phyloP scores from a whole-genome alignment of 106 monocot species.

The Gastrodia elata region DNA sequence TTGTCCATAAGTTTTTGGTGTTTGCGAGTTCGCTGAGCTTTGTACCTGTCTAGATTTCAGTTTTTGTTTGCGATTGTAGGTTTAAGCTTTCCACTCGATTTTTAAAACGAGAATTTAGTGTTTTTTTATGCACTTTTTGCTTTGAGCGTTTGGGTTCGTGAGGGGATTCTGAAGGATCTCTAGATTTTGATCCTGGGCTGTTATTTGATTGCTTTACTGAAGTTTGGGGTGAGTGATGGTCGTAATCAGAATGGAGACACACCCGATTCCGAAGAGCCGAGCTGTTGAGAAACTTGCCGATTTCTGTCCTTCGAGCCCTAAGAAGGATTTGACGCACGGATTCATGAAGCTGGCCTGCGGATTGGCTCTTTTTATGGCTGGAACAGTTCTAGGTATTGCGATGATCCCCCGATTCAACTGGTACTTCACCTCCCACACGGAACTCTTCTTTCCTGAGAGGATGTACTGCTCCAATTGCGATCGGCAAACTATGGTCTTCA shows the following conservation, averaged over 20 bases:
- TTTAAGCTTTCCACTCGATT: not conserved
- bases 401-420: slow-evolving; percentile 41
- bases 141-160: not conserved
- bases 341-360: slow-evolving; percentile 27
- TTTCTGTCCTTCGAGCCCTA: slow-evolving; percentile 12
- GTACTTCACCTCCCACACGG: slow-evolving; percentile 33
- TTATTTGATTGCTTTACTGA: not conserved
- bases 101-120: not conserved
- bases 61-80: not conserved
- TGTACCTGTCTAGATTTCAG: not conserved
- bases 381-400: slow-evolving; percentile 42
- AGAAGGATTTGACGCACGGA: slow-evolving; percentile 26
- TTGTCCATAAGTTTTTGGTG: not conserved
- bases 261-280: slow-evolving; percentile 8
- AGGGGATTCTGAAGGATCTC: not conserved
- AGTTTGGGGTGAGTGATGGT: not conserved
- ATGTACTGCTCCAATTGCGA: slow-evolving; percentile 14
- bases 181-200: not conserved
- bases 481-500: not conserved
- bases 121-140: not conserved
- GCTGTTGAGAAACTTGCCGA: slow-evolving; percentile 3
- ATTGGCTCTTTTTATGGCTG: slow-evolving; percentile 55
- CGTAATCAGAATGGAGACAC: slow-evolving; percentile 4
- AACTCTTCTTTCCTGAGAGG: slow-evolving; percentile 38
- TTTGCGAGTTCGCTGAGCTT: not conserved